These are phyloP conservation scores for Coemansia sp. DNA, from an alignment of 192 early-diverging fungal species.

Conservation along the genomic window DNA sequence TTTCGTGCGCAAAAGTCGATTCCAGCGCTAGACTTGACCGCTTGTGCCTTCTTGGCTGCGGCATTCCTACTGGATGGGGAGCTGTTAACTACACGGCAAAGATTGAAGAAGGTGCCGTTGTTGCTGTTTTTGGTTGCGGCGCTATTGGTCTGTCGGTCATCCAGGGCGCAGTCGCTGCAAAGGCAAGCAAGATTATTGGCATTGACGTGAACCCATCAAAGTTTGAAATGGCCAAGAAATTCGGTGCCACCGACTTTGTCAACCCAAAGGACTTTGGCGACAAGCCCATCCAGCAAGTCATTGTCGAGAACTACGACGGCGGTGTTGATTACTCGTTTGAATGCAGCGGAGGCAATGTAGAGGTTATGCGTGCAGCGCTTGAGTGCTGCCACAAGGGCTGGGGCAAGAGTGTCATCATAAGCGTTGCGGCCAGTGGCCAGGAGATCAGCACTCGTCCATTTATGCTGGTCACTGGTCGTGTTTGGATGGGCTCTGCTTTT, in stretches of 20 bases:
- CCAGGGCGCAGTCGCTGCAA: slow-evolving; percentile 75
- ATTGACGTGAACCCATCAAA: slow-evolving; percentile 89
- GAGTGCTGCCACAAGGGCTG: slow-evolving; percentile 93
- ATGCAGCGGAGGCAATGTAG: slow-evolving; percentile 85
- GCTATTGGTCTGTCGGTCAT: slow-evolving; percentile 90
- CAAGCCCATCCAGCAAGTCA: slow-evolving; percentile 75
- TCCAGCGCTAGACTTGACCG: slow-evolving; percentile 77
- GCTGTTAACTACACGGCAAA: slow-evolving; percentile 93
- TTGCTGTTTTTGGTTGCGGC: slow-evolving; percentile 95
- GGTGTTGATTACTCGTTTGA: slow-evolving; percentile 97
- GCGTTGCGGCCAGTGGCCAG: slow-evolving; percentile 90
- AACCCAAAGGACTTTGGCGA: slow-evolving; percentile 82
- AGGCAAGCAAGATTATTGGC: slow-evolving; percentile 78
- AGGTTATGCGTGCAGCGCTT: slow-evolving; percentile 93
- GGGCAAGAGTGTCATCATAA: slow-evolving; percentile 88
- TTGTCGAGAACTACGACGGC: slow-evolving; percentile 91
- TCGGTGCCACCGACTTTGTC: slow-evolving; percentile 87
- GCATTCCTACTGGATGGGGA: slow-evolving; percentile 95
- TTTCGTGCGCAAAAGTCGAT: slow-evolving; percentile 88
- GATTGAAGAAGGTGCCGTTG: slow-evolving; percentile 70
- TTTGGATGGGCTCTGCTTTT: slow-evolving; percentile 96
- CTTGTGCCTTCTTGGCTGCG: slow-evolving; percentile 92
- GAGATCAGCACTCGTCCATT: slow-evolving; percentile 94
- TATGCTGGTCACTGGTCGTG: slow-evolving; percentile 94
- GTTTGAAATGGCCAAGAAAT: slow-evolving; percentile 73